A percentile compares a stretch with the other conserved stretches of the same genome.
Evolutionary conservation across 352 stramenopile genomes (phyloP).

Genomic region (Phytophthora meadii): DNA sequence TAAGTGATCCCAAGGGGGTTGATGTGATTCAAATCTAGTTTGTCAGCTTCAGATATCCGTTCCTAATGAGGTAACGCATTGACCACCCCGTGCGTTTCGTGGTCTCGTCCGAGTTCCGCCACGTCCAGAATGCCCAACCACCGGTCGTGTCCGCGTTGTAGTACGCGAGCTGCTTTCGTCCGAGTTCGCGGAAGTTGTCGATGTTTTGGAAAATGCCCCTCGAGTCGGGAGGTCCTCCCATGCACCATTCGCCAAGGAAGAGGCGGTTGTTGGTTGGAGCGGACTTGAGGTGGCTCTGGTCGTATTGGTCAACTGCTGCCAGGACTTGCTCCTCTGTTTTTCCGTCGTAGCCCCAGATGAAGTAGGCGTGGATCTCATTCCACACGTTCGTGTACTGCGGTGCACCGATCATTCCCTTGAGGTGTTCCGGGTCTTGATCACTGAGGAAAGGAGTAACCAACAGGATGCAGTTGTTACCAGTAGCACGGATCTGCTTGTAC

Average conservation of each 20-base stretch:
- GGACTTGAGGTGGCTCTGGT: slow-evolving; percentile 18
- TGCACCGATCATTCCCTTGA: slow-evolving; percentile 37
- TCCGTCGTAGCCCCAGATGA: slow-evolving; percentile 49
- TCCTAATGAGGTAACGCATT: slow-evolving; percentile 39
- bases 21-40: background rate
- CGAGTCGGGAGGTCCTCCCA: slow-evolving; percentile 37
- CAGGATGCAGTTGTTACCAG: slow-evolving; percentile 56
- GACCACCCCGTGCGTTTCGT: slow-evolving; percentile 47
- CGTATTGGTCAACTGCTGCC: slow-evolving; percentile 30
- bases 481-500: slow-evolving; percentile 47
- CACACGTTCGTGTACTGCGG: slow-evolving; percentile 59
- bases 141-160: slow-evolving; percentile 24
- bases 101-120: slow-evolving; percentile 51
- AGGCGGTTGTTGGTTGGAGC: slow-evolving; percentile 20
- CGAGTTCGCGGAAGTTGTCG: slow-evolving; percentile 39
- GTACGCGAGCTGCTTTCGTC: slow-evolving; percentile 36
- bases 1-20: too few species aligned
- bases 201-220: slow-evolving; percentile 38
- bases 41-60: slow-evolving; percentile 24
- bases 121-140: slow-evolving; percentile 64
- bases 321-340: slow-evolving; percentile 32
- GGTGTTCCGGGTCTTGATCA: slow-evolving; percentile 35
- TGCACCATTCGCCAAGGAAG: slow-evolving; percentile 64
- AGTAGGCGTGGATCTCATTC: slow-evolving; percentile 70
- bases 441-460: slow-evolving; percentile 44